Conservation (phyloP, 2,329 filamentous ascomycete genomes). For the Cytospora piceae region DNA sequence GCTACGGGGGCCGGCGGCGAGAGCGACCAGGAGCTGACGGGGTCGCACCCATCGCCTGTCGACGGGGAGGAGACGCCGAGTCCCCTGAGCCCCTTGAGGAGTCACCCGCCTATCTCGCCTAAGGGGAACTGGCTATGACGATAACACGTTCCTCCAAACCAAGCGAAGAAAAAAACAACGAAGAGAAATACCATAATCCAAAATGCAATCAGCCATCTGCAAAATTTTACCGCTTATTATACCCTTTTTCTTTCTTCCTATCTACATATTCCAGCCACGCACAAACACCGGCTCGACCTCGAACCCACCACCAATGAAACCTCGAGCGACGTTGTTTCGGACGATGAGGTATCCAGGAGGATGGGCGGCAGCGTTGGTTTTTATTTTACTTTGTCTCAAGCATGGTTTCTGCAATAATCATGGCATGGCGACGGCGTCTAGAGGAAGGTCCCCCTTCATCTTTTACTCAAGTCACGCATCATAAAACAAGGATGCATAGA, state of each 20-base stretch:
- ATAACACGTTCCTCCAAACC: too few relatives aligned
- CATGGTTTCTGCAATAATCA: neutral
- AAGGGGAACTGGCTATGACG: slow-evolving; percentile 20
- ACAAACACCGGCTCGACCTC: neutral
- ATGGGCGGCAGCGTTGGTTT: neutral
- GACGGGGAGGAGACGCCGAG: slow-evolving; percentile 1
- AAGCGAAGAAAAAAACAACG: too few relatives aligned
- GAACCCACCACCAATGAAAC: neutral
- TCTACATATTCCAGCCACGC: neutral
- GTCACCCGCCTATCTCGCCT: slow-evolving; percentile 20
- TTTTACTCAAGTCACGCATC: neutral
- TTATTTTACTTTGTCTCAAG: neutral
- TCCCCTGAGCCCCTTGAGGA: slow-evolving; percentile 26
- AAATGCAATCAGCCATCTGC: neutral
- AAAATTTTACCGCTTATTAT: neutral
- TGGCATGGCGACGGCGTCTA: slow-evolving; percentile 1
- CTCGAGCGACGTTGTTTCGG: neutral
- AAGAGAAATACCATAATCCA: neutral
- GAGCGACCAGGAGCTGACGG: neutral
- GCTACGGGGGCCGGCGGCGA: neutral
- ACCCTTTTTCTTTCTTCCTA: neutral
- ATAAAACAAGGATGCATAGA: neutral
- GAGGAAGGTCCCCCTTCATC: neutral
- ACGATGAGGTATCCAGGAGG: neutral
- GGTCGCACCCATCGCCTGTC: neutral